phyloP scores from a whole-genome alignment of 257 asterid species.

The Nicotiana undulata region DNA sequence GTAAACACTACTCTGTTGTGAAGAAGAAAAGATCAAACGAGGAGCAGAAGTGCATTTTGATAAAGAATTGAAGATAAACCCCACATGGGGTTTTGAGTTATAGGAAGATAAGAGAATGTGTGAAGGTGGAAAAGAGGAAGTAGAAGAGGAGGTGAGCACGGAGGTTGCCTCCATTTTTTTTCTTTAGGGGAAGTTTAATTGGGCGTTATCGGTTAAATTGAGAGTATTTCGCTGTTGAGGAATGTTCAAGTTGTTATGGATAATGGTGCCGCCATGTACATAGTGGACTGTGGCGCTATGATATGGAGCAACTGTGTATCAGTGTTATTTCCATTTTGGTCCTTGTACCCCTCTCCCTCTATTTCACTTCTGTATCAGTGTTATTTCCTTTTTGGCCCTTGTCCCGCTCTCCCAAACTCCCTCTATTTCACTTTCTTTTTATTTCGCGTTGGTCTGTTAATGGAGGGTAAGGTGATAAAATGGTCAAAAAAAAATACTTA shows the following conservation, averaged over 20 bases:
- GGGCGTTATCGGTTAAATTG: background rate
- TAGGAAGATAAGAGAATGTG: background rate
- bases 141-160: slow-evolving; percentile 4
- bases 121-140: background rate
- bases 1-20: background rate
- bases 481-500: too few species aligned
- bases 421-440: too few species aligned
- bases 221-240: background rate
- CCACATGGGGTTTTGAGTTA: slow-evolving; percentile 6
- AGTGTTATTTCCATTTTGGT: background rate
- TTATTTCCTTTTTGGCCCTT: too few species aligned
- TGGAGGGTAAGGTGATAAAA: too few species aligned
- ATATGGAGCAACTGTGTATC: background rate
- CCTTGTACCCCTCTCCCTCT: background rate
- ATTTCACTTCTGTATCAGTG: too few species aligned
- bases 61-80: slow-evolving; percentile 11
- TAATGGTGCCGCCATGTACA: background rate
- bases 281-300: background rate
- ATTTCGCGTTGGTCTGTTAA: too few species aligned
- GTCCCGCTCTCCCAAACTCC: too few species aligned
- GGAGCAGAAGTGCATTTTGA: slow-evolving; percentile 5
- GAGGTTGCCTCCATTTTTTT: slow-evolving; percentile 6
- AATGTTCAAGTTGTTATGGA: slow-evolving; percentile 1
- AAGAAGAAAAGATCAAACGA: background rate
- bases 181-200: background rate